Evolutionary conservation across 306 rosid species (phyloP).

Genomic region (Pterocarpus santalinus): DNA sequence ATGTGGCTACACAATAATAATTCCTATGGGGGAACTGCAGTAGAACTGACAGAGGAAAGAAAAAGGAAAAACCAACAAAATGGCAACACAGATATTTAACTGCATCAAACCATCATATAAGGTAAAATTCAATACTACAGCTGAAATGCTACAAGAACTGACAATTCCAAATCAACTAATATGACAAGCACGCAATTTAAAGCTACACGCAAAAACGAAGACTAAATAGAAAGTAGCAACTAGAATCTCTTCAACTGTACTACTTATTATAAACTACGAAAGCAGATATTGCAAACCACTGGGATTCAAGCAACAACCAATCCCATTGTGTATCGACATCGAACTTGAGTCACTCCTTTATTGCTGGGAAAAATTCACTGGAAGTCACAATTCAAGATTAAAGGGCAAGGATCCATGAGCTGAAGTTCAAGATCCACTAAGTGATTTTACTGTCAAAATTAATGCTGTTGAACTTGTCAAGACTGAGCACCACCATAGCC

Average conservation of each 20-base stretch:
- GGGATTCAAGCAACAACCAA: conserved; percentile 99
- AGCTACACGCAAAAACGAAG: conserved; percentile 77
- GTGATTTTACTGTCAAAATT: conserved; percentile 57
- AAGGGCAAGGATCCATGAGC: conserved; percentile 52
- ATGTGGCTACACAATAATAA: conserved; percentile 54
- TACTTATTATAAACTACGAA: conserved; percentile 89
- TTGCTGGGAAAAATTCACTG: conserved; percentile 62
- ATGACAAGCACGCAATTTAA: conserved; percentile 74
- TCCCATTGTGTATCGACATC: conserved; percentile 67
- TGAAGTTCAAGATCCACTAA: conserved; percentile 55
- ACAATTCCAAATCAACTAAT: conserved; percentile 67
- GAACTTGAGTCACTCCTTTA: conserved; percentile 63
- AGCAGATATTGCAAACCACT: conserved; percentile 90
- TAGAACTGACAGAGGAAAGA: not conserved
- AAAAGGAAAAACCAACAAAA: conserved; percentile 40
- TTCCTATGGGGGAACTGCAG: conserved; percentile 47
- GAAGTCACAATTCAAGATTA: conserved; percentile 48
- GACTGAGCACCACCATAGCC: conserved; percentile 79
- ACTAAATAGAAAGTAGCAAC: conserved; percentile 76
- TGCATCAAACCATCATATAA: conserved; percentile 72
- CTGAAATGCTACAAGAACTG: conserved; percentile 69
- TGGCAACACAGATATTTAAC: conserved; percentile 47
- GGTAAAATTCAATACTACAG: conserved; percentile 62
- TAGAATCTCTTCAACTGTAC: conserved; percentile 74
- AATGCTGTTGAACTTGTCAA: conserved; percentile 83